Conservation (phyloP, 1,284 basidiomycete species). For the Leccinum subrobustum region DNA sequence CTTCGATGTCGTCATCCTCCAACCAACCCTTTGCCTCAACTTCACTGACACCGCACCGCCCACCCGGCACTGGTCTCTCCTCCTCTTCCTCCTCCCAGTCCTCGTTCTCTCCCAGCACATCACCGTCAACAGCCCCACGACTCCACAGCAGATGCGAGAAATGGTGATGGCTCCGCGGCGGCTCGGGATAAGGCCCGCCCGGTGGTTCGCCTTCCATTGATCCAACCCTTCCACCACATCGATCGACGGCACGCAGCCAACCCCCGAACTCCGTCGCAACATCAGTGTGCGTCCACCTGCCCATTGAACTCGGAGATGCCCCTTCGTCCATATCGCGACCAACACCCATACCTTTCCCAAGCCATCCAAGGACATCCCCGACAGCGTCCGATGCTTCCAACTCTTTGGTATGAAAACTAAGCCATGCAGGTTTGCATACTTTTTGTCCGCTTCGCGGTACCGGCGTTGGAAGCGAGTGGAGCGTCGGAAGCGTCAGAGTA, state of each 20-base stretch:
- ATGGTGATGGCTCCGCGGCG: constrained; percentile 47
- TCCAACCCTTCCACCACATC: constrained; percentile 10
- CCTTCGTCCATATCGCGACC: constrained; percentile 17
- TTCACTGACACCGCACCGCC: constrained; percentile 10
- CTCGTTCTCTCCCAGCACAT: constrained; percentile 24
- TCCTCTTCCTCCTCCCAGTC: constrained; percentile 12
- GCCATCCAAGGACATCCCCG: constrained; percentile 56
- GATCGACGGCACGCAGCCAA: constrained; percentile 48
- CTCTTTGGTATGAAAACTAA: constrained; percentile 54
- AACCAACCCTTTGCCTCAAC: constrained; percentile 49
- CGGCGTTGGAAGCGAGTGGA: constrained; percentile 85
- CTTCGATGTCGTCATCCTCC: constrained; percentile 70
- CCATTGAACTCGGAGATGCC: constrained; percentile 28
- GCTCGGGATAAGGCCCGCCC: not conserved
- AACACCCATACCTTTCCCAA: constrained; percentile 32
- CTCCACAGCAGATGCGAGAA: constrained; percentile 57
- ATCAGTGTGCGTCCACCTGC: constrained; percentile 53
- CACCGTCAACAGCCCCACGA: constrained; percentile 25
- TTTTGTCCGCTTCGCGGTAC: constrained; percentile 79
- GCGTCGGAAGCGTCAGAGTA: constrained; percentile 62
- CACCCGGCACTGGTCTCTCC: constrained; percentile 18
- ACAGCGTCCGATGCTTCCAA: constrained; percentile 59
- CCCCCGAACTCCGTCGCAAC: constrained; percentile 62
- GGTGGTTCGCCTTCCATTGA: constrained; percentile 19
- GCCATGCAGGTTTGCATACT: constrained; percentile 74